Evolutionary conservation across 2,329 filamentous ascomycete species (phyloP).

Genomic region (Claviceps sp.): DNA sequence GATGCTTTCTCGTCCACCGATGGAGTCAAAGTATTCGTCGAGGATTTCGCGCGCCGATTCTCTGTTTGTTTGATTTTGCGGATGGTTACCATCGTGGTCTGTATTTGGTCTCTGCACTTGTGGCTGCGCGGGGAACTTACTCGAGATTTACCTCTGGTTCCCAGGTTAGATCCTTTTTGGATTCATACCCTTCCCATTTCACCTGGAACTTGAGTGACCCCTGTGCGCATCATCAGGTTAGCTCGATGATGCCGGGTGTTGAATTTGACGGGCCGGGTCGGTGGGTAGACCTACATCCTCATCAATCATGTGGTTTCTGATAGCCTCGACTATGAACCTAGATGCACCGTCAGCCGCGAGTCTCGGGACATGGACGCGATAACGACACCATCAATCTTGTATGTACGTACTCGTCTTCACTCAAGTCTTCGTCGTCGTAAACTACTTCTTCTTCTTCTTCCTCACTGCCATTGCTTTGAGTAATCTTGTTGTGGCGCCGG

Average conservation of each 20-base stretch:
- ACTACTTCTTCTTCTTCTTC: slow-evolving; percentile 1
- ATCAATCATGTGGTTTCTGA: slow-evolving; percentile 50
- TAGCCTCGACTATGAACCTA: slow-evolving; percentile 64
- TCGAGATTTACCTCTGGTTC: slow-evolving; percentile 56
- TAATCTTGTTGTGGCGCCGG: slow-evolving; percentile 9
- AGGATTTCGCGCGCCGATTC: slow-evolving; percentile 48
- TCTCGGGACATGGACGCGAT: no score
- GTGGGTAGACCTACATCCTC: slow-evolving; percentile 30
- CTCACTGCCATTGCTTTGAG: slow-evolving; percentile 16
- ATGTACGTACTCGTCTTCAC: slow-evolving; percentile 30
- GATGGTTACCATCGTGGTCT: no score
- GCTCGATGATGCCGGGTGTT: slow-evolving; percentile 1
- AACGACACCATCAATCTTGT: not conserved
- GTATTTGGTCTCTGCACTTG: not conserved
- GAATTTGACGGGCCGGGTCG: not conserved
- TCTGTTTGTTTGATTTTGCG: slow-evolving; percentile 17
- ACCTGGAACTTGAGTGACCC: slow-evolving; percentile 51
- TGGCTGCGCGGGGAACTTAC: slow-evolving; percentile 10
- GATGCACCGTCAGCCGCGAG: not conserved
- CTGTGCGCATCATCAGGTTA: slow-evolving; percentile 14
- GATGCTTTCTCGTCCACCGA: slow-evolving; percentile 50
- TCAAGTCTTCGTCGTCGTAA: slow-evolving; percentile 22
- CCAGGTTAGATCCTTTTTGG: slow-evolving; percentile 61
- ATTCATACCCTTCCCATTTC: slow-evolving; percentile 70
- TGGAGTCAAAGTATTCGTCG: slow-evolving; percentile 45